A percentile compares a stretch with the other conserved stretches of the same genome.
Evolutionary conservation across 2,329 filamentous ascomycete genomes (phyloP).

Genomic region (Xylariaceae sp.): DNA sequence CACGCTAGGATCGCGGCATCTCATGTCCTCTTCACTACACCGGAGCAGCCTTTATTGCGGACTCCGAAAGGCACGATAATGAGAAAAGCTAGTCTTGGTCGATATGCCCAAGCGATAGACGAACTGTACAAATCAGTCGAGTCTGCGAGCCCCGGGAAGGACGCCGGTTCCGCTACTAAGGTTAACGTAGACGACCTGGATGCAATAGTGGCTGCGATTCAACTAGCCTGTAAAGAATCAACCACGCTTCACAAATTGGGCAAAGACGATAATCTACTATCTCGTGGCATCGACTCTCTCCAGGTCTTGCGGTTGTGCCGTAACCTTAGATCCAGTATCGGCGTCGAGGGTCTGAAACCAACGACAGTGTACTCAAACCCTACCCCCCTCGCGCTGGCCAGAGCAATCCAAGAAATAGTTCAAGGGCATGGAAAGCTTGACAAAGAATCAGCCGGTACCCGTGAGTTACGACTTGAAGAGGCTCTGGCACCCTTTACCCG

Average conservation of each 20-base stretch:
- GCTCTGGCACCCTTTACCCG: neutral
- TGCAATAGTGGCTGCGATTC: neutral
- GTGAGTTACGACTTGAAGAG: neutral
- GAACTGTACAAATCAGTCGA: neutral
- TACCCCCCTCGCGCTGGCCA: conserved; percentile 5
- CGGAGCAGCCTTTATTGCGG: conserved; percentile 9
- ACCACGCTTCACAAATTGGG: neutral
- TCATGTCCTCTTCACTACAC: conserved; percentile 9
- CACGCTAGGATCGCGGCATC: conserved; percentile 12
- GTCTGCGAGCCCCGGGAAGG: neutral
- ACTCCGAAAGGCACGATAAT: conserved; percentile 11
- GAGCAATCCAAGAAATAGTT: conserved; percentile 6
- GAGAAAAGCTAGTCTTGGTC: conserved; percentile 7
- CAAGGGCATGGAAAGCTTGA: neutral
- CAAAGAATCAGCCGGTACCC: neutral
- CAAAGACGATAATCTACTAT: neutral
- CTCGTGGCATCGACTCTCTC: neutral
- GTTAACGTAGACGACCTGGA: neutral
- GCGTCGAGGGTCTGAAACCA: conserved; percentile 2
- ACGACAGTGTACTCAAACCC: conserved; percentile 13
- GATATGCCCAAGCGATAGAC: conserved; percentile 11
- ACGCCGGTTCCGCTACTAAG: neutral
- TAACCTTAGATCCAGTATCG: neutral
- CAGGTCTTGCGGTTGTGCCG: neutral
- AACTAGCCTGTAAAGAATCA: neutral